phyloP scores from a whole-genome alignment of 2,329 filamentous ascomycete species.

The Orbilia quercus region DNA sequence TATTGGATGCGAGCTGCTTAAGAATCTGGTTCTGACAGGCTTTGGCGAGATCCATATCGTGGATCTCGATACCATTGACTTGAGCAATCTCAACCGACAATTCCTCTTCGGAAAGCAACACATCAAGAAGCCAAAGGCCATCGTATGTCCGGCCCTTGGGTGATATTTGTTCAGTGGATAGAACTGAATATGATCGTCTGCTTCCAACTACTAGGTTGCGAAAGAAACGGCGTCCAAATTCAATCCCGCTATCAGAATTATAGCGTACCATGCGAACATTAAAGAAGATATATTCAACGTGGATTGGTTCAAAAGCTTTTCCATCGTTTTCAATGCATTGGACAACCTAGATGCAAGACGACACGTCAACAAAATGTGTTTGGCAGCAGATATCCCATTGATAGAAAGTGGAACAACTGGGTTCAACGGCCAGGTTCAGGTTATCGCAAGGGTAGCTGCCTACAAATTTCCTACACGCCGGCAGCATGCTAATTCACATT shows the following conservation, averaged over 20 bases:
- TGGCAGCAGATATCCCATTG: slow-evolving; percentile 87
- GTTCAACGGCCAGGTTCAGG: slow-evolving; percentile 97
- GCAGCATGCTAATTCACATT: background rate
- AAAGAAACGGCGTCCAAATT: slow-evolving; percentile 91
- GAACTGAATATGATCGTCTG: slow-evolving; percentile 31
- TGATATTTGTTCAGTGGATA: background rate
- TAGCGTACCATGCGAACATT: slow-evolving; percentile 93
- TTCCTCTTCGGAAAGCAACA: slow-evolving; percentile 97
- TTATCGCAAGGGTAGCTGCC: slow-evolving; percentile 78
- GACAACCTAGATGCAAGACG: slow-evolving; percentile 94
- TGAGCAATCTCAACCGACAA: slow-evolving; percentile 96
- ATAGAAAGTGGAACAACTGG: slow-evolving; percentile 98
- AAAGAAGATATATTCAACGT: slow-evolving; percentile 88
- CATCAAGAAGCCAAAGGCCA: slow-evolving; percentile 95
- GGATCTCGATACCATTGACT: slow-evolving; percentile 96
- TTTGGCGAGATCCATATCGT: slow-evolving; percentile 95
- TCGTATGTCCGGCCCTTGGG: slow-evolving; percentile 70
- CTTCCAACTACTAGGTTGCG: slow-evolving; percentile 73
- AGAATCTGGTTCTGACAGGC: slow-evolving; percentile 91
- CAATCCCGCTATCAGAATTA: slow-evolving; percentile 86
- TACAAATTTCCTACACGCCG: background rate
- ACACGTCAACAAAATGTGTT: slow-evolving; percentile 97
- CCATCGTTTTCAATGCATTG: slow-evolving; percentile 92
- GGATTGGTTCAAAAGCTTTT: slow-evolving; percentile 85
- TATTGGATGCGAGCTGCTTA: slow-evolving; percentile 96